phyloP scores from a whole-genome alignment of 768 basidiomycete genomes.

The Mycena kentingensis region DNA sequence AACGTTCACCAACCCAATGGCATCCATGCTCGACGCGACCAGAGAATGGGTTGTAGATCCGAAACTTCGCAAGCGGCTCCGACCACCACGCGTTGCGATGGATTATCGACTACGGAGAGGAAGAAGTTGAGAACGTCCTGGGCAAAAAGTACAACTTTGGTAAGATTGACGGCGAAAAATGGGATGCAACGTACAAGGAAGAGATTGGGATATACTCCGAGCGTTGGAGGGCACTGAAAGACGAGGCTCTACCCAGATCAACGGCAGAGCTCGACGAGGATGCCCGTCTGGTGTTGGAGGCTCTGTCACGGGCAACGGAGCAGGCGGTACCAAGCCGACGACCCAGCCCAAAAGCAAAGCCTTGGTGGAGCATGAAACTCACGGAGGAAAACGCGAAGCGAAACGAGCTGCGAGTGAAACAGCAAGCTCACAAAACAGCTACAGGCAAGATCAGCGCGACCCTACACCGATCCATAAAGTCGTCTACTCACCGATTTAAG shows the following conservation, averaged over 20 bases:
- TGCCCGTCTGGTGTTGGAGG: constrained; percentile 1
- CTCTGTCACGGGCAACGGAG: constrained; percentile 8
- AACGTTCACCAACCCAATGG: constrained; percentile 19
- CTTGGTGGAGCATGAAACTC: constrained; percentile 9
- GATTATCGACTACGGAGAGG: constrained; percentile 16
- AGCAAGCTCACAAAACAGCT: background rate
- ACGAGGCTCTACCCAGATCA: background rate
- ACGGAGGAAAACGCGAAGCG: background rate
- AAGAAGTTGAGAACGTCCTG: constrained; percentile 20
- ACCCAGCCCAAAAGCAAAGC: constrained; percentile 6
- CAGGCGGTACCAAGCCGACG: background rate
- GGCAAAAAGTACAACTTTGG: constrained; percentile 23
- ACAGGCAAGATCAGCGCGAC: background rate
- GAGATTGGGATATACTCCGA: background rate
- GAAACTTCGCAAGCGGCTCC: constrained; percentile 18
- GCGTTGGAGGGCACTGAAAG: background rate
- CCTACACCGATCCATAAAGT: too few species aligned
- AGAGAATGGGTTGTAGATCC: constrained; percentile 26
- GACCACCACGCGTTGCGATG: constrained; percentile 26
- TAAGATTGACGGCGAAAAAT: constrained; percentile 19
- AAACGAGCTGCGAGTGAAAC: background rate
- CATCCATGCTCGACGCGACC: constrained; percentile 8
- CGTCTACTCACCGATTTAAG: too few species aligned
- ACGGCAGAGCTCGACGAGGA: constrained; percentile 1
- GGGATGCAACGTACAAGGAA: constrained; percentile 15